These are phyloP conservation scores for Chytriomyces sp. DNA, from an alignment of 192 early-diverging fungal genomes.

Conservation along the genomic window DNA sequence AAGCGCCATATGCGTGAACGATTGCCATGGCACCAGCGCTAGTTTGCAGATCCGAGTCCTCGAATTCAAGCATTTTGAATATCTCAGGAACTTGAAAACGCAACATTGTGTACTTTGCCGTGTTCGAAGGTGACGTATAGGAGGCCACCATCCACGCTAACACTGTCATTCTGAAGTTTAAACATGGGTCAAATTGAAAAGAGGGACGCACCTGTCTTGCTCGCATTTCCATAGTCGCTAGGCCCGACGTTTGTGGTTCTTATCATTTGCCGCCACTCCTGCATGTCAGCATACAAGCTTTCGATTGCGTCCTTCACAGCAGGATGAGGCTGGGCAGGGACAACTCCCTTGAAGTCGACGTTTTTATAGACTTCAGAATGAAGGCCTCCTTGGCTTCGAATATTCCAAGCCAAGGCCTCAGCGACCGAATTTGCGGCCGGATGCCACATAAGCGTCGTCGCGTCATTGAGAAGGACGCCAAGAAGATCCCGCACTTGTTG, in stretches of 20 bases:
- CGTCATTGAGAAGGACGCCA: slow-evolving; percentile 60
- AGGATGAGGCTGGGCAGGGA: neutral
- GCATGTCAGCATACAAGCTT: neutral
- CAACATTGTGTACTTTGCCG: slow-evolving; percentile 62
- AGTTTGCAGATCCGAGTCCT: slow-evolving; percentile 72
- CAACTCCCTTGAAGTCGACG: neutral
- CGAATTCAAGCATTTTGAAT: slow-evolving; percentile 71
- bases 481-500: slow-evolving; percentile 85
- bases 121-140: slow-evolving; percentile 51
- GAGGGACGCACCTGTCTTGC: slow-evolving; percentile 66
- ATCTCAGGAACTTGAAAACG: slow-evolving; percentile 48
- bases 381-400: neutral
- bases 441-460: slow-evolving; percentile 22
- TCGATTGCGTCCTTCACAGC: neutral
- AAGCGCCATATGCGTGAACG: slow-evolving; percentile 54
- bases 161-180: slow-evolving; percentile 41
- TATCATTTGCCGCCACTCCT: neutral
- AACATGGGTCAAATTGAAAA: neutral
- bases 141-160: slow-evolving; percentile 67
- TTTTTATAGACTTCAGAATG: neutral
- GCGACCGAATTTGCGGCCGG: slow-evolving; percentile 23
- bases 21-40: slow-evolving; percentile 54
- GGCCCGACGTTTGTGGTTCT: neutral
- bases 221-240: slow-evolving; percentile 70
- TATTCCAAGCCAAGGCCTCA: slow-evolving; percentile 18